Base-by-base conservation (phyloP, 495 filamentous ascomycete genomes). In the Staphylotrichum longicolle region DNA sequence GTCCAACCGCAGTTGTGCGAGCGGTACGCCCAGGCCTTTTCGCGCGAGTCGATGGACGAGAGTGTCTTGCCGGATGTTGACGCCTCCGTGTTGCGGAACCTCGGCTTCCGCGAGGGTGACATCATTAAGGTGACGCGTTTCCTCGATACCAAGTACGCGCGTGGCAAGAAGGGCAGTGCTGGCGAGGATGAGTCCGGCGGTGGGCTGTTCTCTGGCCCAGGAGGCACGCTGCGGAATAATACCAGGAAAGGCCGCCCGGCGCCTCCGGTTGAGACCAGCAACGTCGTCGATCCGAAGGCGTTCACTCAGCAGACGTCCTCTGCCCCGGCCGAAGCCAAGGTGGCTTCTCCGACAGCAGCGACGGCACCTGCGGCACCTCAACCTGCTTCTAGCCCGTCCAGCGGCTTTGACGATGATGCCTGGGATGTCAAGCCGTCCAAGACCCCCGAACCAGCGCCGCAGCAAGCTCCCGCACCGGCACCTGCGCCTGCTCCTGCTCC, bases 361-460 rank as follows among this genome's bases (percentile, higher is more conserved):
- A 15, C 56, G 80, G 65, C 74, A 44, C 66, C 72, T 7, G 59
- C 75, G 40, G 69, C 20, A 27, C 20, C 20, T 27, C 20, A 27
- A 27, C 20, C 20, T 27, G 20, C 80, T 4, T 80, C 82, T 45
- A 85, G 85, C 46, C 65, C 81, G 10, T 67, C 79, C 4, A 75
- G 79, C 53, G 91, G 91, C 27, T 98, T 99, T 63, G 94, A 99
- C 46, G 95, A 98, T 68, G 91, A 97, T 79, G 95, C 95, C 34
- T 99, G 94, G 94, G 90, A 93, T 69, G 87, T 94, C 8, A 97
- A 97, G 77, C 90, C 92, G n/a, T 81, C 90, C n/a, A 90, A 86
- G 72, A 83, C 74, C 2, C 70, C 70, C 44, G 74, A 68, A 41
- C 80, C 58, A 49, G 73, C 48, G 37, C 64, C 74, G 15, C 67